Conservation (phyloP, 2,329 filamentous ascomycete genomes). For the Aspergillus melleus region DNA sequence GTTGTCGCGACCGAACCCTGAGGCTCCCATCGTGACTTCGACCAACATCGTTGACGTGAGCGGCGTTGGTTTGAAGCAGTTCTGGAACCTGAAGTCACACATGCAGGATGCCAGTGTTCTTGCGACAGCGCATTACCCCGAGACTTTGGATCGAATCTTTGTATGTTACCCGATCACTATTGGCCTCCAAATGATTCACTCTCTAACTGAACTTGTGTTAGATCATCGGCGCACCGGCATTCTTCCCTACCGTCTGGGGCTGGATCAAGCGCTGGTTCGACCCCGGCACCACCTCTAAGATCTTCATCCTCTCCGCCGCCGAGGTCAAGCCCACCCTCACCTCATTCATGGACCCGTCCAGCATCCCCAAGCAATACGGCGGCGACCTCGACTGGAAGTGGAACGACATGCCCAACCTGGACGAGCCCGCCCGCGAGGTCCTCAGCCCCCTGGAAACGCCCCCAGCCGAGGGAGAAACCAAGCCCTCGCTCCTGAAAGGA, state of each 20-base stretch:
- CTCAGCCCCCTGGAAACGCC: slow-evolving; percentile 32
- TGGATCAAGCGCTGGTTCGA: slow-evolving; percentile 97
- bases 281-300: slow-evolving; percentile 91
- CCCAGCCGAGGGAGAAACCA: slow-evolving; percentile 24
- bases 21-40: slow-evolving; percentile 86
- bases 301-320: slow-evolving; percentile 76
- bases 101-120: slow-evolving; percentile 90
- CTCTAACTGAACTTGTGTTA: slow-evolving; percentile 24
- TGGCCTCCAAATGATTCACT: background rate
- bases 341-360: slow-evolving; percentile 75
- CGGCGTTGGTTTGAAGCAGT: slow-evolving; percentile 84
- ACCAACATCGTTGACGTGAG: slow-evolving; percentile 95
- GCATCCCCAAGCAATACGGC: slow-evolving; percentile 88
- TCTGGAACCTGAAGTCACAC: slow-evolving; percentile 90
- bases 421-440: slow-evolving; percentile 47
- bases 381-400: slow-evolving; percentile 81
- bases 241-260: slow-evolving; percentile 88
- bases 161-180: slow-evolving; percentile 31
- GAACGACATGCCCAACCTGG: slow-evolving; percentile 72
- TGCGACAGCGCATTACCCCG: slow-evolving; percentile 91
- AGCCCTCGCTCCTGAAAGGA: slow-evolving; percentile 34
- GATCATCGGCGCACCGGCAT: slow-evolving; percentile 85
- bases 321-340: slow-evolving; percentile 77
- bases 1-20: slow-evolving; percentile 70
- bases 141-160: slow-evolving; percentile 83